Conservation (phyloP, 2,329 filamentous ascomycete species). For the Fusarium nodosum region DNA sequence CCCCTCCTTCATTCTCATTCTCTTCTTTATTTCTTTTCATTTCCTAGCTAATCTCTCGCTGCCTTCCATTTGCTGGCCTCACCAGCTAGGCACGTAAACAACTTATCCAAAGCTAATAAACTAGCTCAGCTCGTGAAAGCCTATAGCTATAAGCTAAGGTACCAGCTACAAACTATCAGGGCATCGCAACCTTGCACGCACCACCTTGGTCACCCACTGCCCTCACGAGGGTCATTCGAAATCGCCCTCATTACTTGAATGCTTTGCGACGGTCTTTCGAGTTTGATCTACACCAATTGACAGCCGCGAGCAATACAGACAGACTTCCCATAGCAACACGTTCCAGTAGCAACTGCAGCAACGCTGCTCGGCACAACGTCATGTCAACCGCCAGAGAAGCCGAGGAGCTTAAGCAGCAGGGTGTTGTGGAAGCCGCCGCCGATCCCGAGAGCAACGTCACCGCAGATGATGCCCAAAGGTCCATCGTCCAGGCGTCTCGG, state of each 20-base stretch:
- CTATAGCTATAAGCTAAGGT: conserved; percentile 10
- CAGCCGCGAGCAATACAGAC: conserved; percentile 17
- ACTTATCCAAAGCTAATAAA: conserved; percentile 12
- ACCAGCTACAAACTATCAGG: conserved; percentile 17
- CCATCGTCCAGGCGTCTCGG: conserved; percentile 81
- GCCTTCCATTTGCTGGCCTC: conserved; percentile 28
- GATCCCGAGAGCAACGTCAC: conserved; percentile 77
- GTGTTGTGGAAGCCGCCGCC: conserved; percentile 80
- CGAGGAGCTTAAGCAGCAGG: conserved; percentile 83
- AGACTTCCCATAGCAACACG: conserved; percentile 19
- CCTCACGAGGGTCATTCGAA: conserved; percentile 23
- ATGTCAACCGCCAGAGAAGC: conserved; percentile 55
- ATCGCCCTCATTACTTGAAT: conserved; percentile 36
- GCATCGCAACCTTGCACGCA: conserved; percentile 28
- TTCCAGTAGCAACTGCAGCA: conserved; percentile 29
- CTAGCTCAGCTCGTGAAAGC: conserved; percentile 29
- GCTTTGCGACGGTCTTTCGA: conserved; percentile 32
- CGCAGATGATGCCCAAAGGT: conserved; percentile 78
- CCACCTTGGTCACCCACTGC: conserved; percentile 22
- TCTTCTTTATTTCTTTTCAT: conserved; percentile 23
- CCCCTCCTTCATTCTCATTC: conserved; percentile 14
- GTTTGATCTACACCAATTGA: conserved; percentile 46
- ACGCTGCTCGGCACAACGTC: conserved; percentile 40
- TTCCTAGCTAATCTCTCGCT: conserved; percentile 27
- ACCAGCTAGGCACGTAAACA: conserved; percentile 23